Evolutionary conservation across 225 moss, liverwort and hornwort species (phyloP), one percentile per base, ranked within the genome.

Genomic region (Polytrichum formosum): DNA sequence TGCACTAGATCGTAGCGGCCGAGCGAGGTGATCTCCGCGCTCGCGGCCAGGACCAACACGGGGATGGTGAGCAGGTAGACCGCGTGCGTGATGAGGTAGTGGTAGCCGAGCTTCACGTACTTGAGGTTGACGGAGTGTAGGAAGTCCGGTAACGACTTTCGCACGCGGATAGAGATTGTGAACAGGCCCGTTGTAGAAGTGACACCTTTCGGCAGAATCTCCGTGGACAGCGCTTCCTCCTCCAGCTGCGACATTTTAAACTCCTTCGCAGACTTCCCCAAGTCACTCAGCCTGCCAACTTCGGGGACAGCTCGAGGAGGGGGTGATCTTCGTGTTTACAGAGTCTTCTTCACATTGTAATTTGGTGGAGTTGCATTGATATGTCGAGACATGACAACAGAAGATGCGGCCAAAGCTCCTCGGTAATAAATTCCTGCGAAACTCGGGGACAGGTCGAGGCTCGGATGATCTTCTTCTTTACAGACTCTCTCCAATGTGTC

Each of bases 21-120:
- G 4, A 67, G 46, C 5, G 58, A 58, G 23, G 58, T 20, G 58
- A 58, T 58, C 23, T 58, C 58, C 23, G 67, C 46, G 66, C 82
- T 79, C 79, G 80, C 85, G 25, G 82, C 82, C 64, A 85, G 27
- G 10, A 79, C 64, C 55, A 85, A 29, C 35, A 85, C 1, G 4
- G 79, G 79, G 46, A 85, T 60, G 64, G 55, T 64, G 63, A 85
- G 68, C 63, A 85, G 58, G 26, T 77, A 54, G 74, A 82, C 80
- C 56, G 79, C 85, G 54, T 85, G 85, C 20, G 85, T 79, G 79
- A 85, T 85, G 53, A 82, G 76, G 72, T 85, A 82, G 23, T 85
- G 85, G 69, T 85, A 82, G 68, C 85, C 85, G 9, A 85, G 79
- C 73, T 81, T 85, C 71, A 85, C 84, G 6, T 85, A 85, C 70